Percentiles rank a stretch among this genome's conserved stretches.
phyloP scores from a whole-genome alignment of 192 early-diverging fungal genomes.

The Phycomyces blakesleeanus region DNA sequence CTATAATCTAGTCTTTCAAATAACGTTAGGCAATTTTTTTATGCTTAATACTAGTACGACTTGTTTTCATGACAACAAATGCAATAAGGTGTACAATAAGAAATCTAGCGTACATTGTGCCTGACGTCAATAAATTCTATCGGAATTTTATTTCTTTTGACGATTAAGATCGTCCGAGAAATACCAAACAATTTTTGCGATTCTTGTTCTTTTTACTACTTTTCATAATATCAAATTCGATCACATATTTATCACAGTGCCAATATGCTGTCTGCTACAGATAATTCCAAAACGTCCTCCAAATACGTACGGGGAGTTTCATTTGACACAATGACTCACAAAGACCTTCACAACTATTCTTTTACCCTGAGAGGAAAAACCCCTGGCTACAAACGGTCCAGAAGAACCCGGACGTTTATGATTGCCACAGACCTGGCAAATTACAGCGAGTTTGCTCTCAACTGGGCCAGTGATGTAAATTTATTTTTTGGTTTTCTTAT shows the following conservation, averaged over 20 bases:
- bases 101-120: no score
- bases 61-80: no score
- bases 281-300: conserved; percentile 7
- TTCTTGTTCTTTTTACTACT: neutral
- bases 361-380: conserved; percentile 49
- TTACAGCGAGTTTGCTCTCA: conserved; percentile 46
- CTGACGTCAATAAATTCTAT: no score
- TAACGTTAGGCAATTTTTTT: no score
- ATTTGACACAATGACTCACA: conserved; percentile 38
- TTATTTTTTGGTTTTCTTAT: neutral
- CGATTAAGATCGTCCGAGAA: no score
- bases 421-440: conserved; percentile 51
- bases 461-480: conserved; percentile 45
- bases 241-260: neutral
- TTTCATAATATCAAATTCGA: neutral
- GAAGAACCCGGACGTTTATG: conserved; percentile 41
- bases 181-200: neutral
- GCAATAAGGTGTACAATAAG: no score
- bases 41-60: no score
- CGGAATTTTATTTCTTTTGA: no score
- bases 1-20: no score
- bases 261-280: neutral
- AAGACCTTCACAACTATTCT: conserved; percentile 36
- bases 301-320: conserved; percentile 35
- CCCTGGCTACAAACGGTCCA: conserved; percentile 37